A percentile compares a stretch with the other conserved stretches of the same genome.
These are phyloP conservation scores for Macrolepiota dolichaula DNA, from an alignment of 768 basidiomycete species.

Conservation along the genomic window DNA sequence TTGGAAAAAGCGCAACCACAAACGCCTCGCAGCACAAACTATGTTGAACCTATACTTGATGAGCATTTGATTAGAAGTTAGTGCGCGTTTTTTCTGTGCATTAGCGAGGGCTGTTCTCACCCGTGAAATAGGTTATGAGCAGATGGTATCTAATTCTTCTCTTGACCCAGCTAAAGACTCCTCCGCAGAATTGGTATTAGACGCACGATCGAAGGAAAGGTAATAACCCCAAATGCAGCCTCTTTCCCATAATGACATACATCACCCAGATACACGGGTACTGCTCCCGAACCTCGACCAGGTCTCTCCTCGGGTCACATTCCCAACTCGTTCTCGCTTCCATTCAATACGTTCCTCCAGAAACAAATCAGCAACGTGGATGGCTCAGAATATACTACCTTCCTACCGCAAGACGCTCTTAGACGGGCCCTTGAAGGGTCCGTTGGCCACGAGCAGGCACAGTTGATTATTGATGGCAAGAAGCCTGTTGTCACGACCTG, in stretches of 20 bases:
- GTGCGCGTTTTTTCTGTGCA: conserved; percentile 8
- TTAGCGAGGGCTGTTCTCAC: background rate
- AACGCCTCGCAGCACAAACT: conserved; percentile 29
- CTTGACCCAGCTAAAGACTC: conserved; percentile 40
- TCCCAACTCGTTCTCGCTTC: conserved; percentile 79
- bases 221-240: conserved; percentile 25
- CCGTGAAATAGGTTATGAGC: conserved; percentile 62
- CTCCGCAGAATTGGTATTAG: conserved; percentile 70
- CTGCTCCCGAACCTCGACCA: conserved; percentile 85
- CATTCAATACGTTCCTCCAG: conserved; percentile 74
- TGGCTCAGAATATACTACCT: conserved; percentile 51
- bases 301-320: conserved; percentile 91
- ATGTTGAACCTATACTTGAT: conserved; percentile 54
- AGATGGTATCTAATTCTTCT: conserved; percentile 71
- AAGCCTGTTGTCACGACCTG: conserved; percentile 71
- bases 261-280: conserved; percentile 67
- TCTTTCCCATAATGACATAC: background rate
- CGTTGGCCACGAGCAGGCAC: conserved; percentile 54
- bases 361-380: conserved; percentile 32
- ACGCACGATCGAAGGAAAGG: conserved; percentile 86
- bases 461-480: conserved; percentile 58
- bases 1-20: conserved; percentile 37
- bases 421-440: conserved; percentile 55
- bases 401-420: conserved; percentile 57
- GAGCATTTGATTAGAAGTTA: conserved; percentile 51